A percentile compares a stretch with the other conserved stretches of the same genome.
These are phyloP conservation scores for Biscogniauxia sp. DNA, from an alignment of 2,329 filamentous ascomycete genomes.

Conservation along the genomic window DNA sequence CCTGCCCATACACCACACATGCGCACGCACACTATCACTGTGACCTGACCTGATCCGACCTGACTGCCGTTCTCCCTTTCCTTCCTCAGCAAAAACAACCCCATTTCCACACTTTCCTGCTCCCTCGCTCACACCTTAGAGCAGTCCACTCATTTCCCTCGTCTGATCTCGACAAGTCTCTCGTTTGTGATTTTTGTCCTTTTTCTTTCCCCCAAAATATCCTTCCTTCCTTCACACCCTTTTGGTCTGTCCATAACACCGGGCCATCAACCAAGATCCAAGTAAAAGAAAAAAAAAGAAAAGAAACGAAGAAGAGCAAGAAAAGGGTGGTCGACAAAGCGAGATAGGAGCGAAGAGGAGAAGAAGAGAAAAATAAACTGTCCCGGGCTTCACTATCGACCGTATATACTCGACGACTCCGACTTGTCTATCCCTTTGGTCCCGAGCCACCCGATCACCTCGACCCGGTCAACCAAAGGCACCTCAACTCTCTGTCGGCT, in stretches of 20 bases:
- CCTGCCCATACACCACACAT: not conserved
- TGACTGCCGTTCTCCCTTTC: slow-evolving; percentile 14
- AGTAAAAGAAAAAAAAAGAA: not conserved
- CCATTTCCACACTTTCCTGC: slow-evolving; percentile 24
- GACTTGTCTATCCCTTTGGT: not conserved
- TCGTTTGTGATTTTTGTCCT: slow-evolving; percentile 22
- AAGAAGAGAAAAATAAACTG: not conserved
- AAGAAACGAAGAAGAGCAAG: not conserved
- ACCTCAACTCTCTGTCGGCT: not conserved
- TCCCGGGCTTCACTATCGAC: not conserved
- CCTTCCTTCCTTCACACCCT: not conserved
- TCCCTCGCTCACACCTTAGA: slow-evolving; percentile 21
- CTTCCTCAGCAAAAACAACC: slow-evolving; percentile 24
- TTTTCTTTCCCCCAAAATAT: slow-evolving; percentile 10
- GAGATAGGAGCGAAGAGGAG: not conserved
- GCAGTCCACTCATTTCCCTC: slow-evolving; percentile 28
- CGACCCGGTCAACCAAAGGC: not conserved
- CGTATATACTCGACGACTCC: not conserved
- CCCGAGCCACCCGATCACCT: not conserved
- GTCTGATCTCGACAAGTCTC: slow-evolving; percentile 25
- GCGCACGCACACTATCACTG: not conserved
- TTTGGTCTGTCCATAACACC: not conserved
- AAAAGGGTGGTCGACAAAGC: not conserved
- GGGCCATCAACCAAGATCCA: not conserved
- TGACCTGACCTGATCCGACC: slow-evolving; percentile 1